Conservation (phyloP, 768 basidiomycete genomes). For the Pseudohyphozyma bogoriensis region DNA sequence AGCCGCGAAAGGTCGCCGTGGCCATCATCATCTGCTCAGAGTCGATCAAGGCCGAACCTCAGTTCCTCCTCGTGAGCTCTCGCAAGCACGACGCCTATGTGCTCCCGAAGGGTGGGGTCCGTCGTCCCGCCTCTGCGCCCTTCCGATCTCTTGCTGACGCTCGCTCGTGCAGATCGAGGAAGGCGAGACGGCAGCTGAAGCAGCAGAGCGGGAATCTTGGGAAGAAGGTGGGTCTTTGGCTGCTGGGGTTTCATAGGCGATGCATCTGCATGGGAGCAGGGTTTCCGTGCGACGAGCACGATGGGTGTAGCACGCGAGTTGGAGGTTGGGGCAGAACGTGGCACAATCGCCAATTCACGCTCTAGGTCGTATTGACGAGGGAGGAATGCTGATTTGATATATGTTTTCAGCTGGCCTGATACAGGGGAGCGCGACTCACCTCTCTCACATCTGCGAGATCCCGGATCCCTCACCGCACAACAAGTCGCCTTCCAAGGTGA, state of each 20-base stretch:
- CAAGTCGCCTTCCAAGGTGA: constrained; percentile 18
- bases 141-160: too few relatives aligned
- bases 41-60: not conserved
- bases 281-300: too few relatives aligned
- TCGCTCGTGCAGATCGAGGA: too few relatives aligned
- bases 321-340: too few relatives aligned
- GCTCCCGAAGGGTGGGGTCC: constrained; percentile 26
- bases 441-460: constrained; percentile 16
- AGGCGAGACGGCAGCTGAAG: constrained; percentile 8
- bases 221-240: constrained; percentile 23
- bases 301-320: too few relatives aligned
- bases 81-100: constrained; percentile 20
- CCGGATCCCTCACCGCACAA: constrained; percentile 20
- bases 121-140: too few relatives aligned
- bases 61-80: constrained; percentile 7
- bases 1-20: constrained; percentile 16
- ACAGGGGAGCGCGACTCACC: not conserved
- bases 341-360: too few relatives aligned
- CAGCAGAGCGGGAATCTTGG: constrained; percentile 16
- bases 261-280: too few relatives aligned
- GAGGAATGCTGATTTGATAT: not conserved
- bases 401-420: constrained; percentile 1
- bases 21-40: constrained; percentile 4
- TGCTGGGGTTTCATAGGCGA: too few relatives aligned
- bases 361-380: not conserved